Base-by-base conservation (phyloP, 371 early-diverging fungal genomes). In the Ordospora pajunii region DNA sequence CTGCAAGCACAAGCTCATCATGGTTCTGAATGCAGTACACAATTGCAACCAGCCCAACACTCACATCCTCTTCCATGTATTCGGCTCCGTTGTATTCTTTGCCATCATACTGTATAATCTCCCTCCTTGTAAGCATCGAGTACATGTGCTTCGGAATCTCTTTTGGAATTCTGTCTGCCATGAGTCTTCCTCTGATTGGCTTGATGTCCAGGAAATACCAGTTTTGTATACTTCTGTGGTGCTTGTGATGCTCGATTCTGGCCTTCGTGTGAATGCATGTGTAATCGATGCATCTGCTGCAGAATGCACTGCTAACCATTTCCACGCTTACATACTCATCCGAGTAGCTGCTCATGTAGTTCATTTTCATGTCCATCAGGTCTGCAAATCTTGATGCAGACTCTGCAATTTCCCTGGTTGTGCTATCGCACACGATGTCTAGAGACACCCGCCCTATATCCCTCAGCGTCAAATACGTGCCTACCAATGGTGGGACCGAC, bases 381-480 rank as follows among this genome's bases (percentile, higher is more conserved):
- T 70, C 17, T 21, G 21, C 58, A 46, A 69, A 71, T 23, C 1
- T 44, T 4, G 45, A 14, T 17, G 67, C 49, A 0, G 6, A 21
- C 9, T 32, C 23, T n/a, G 62, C 4, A 6, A 73, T 63, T 27
- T 73, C 21, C 10, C 22, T 10, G 8, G 66, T 1, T 17, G 43
- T 23, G 23, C 2, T 1, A 21, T 21, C 32, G 64, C 77, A 65
- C 0, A 71, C 62, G 21, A 82, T 50, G 19, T 77, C 62, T n/a
- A 78, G 25, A 48, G 1, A 1, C 11, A 48, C 53, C 21, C 62
- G 65, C 22, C 50, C 43, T 49, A 53, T 40, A 48, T 74, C 78
- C n/a, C 70, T 37, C 1, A 79, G 2, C 8, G 83, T 79, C 1
- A 82, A 48, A 71, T 75, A 80, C n/a, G 42, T 43, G n/a, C 80